phyloP scores from a whole-genome alignment of 225 moss, liverwort and hornwort species.

The Takakia lepidozioides region DNA sequence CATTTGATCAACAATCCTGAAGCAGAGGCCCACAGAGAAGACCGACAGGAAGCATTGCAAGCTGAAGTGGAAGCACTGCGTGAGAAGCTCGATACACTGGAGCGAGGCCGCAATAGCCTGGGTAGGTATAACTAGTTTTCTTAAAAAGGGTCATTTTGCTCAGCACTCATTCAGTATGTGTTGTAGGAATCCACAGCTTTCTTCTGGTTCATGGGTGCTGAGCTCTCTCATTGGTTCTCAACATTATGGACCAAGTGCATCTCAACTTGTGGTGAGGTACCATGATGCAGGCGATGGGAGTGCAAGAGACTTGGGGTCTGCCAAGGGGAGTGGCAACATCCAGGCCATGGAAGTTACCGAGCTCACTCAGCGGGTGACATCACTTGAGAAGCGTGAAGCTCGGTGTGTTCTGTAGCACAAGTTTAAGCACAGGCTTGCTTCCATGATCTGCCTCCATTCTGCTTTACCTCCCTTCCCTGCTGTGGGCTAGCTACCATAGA shows the following conservation, averaged over 20 bases:
- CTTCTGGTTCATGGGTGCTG: background rate
- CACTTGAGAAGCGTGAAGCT: constrained; percentile 89
- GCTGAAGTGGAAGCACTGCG: constrained; percentile 26
- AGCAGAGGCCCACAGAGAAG: constrained; percentile 13
- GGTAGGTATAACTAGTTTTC: too few species aligned
- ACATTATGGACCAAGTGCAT: too few species aligned
- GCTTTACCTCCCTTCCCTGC: too few species aligned
- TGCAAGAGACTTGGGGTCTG: constrained; percentile 11
- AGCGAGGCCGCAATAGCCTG: too few species aligned
- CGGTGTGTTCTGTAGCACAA: too few species aligned
- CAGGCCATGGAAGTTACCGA: constrained; percentile 45
- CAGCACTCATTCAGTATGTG: background rate
- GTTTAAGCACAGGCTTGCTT: too few species aligned
- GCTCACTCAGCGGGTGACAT: constrained; percentile 70
- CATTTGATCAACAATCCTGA: constrained; percentile 72
- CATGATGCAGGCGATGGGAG: constrained; percentile 35
- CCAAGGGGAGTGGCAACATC: constrained; percentile 13
- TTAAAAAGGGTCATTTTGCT: too few species aligned
- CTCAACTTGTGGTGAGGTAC: too few species aligned
- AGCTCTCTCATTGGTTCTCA: background rate
- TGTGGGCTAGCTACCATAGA: too few species aligned
- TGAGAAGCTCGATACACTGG: constrained; percentile 21
- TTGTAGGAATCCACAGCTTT: background rate
- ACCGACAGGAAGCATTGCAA: constrained; percentile 14
- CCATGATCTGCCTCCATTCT: too few species aligned